Evolutionary conservation across 345 rosid species (phyloP).

Genomic region (Conringia planisiliqua): DNA sequence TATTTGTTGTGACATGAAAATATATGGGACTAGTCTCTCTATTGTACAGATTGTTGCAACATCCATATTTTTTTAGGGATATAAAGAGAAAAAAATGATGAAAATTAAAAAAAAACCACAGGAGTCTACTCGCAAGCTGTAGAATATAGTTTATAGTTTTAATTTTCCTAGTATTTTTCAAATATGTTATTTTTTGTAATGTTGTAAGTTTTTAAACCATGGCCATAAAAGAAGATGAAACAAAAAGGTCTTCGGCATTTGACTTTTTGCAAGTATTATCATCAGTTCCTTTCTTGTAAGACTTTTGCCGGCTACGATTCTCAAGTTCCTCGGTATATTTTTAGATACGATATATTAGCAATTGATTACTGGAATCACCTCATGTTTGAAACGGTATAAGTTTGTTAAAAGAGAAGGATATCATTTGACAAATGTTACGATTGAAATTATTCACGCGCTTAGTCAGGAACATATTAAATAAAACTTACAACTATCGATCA

Average conservation of each 20-base stretch:
- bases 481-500: not conserved
- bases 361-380: no score
- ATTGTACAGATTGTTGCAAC: constrained; percentile 37
- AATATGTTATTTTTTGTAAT: not conserved
- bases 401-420: not conserved
- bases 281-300: not conserved
- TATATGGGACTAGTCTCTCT: constrained; percentile 28
- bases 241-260: not conserved
- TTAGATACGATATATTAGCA: no score
- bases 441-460: not conserved
- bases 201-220: not conserved
- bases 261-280: not conserved
- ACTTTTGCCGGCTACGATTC: not conserved
- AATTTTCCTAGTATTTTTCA: not conserved
- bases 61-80: constrained; percentile 26
- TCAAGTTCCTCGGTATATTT: not conserved
- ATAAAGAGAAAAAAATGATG: not conserved
- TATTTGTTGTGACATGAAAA: constrained; percentile 27
- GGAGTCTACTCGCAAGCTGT: constrained; percentile 21
- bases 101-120: constrained; percentile 3
- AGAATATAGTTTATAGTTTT: constrained; percentile 18
- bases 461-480: not conserved
- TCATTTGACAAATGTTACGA: not conserved
- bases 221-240: not conserved
- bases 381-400: not conserved